These are phyloP conservation scores for Alternaria sp. DNA, from an alignment of 2,329 filamentous ascomycete genomes.

Conservation along the genomic window DNA sequence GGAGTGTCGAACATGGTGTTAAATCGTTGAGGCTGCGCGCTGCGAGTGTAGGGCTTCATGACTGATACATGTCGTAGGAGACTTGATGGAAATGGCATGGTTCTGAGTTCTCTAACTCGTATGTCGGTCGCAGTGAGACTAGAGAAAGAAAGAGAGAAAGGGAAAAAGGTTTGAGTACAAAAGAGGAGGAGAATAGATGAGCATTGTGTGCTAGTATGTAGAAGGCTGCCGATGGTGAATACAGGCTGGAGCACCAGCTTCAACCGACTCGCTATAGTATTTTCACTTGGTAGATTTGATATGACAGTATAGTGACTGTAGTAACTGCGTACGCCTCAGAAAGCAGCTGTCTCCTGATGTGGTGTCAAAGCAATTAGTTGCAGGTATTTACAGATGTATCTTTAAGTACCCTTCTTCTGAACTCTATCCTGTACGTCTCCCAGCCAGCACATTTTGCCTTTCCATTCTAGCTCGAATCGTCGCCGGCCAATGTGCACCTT, in stretches of 20 bases:
- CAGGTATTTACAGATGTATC: background rate
- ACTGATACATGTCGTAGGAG: background rate
- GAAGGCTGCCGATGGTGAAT: background rate
- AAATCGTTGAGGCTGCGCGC: background rate
- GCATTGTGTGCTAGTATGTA: background rate
- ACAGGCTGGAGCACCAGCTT: background rate
- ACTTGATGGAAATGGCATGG: background rate
- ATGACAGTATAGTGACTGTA: background rate
- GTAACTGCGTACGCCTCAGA: background rate
- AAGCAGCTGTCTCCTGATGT: background rate
- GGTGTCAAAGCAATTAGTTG: background rate
- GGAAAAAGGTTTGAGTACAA: background rate
- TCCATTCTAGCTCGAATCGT: too few relatives aligned
- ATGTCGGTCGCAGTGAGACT: background rate
- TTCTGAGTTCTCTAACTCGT: background rate
- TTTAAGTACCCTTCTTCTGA: too few relatives aligned
- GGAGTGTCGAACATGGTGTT: background rate
- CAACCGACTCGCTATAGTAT: background rate
- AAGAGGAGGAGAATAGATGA: background rate
- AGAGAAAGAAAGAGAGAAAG: background rate
- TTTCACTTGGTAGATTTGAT: background rate
- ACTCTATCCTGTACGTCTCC: too few relatives aligned
- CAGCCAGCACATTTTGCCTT: too few relatives aligned
- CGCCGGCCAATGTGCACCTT: too few relatives aligned
- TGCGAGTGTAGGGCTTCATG: background rate